Conservation (phyloP, 2,329 filamentous ascomycete species). For the Lecanoromycetidae sp. region DNA sequence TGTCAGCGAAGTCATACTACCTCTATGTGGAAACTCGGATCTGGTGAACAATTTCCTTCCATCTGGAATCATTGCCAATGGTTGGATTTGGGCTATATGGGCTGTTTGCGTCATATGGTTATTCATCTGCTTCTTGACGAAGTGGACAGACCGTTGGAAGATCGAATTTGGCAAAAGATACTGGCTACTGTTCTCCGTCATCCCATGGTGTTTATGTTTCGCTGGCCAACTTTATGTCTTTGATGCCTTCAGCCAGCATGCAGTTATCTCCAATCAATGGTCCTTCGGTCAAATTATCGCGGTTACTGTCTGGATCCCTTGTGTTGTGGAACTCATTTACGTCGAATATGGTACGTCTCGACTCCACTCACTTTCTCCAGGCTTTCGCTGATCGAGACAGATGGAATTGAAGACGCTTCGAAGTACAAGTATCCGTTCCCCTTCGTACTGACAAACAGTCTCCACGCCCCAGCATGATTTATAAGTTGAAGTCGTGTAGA, state of each 20-base stretch:
- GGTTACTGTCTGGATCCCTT: constrained; percentile 7
- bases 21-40: neutral
- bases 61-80: neutral
- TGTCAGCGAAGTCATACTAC: neutral
- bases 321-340: constrained; percentile 8
- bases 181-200: neutral
- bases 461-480: too few species aligned
- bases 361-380: too few species aligned
- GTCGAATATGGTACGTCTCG: too few species aligned
- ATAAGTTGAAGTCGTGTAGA: too few species aligned
- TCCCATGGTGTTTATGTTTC: constrained; percentile 11
- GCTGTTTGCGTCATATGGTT: constrained; percentile 1
- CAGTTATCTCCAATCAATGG: constrained; percentile 6
- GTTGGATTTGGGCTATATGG: constrained; percentile 1
- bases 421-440: too few species aligned
- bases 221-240: constrained; percentile 18
- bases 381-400: too few species aligned
- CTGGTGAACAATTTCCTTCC: neutral
- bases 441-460: too few species aligned
- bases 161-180: neutral
- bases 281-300: constrained; percentile 13
- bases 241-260: neutral
- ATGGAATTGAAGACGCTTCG: too few species aligned
- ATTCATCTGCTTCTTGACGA: neutral
- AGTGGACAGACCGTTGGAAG: too few species aligned